Evolutionary conservation across 805 yeast species (phyloP), one percentile per base, ranked within the genome.

Genomic region (Cyberlindnera lachancei): DNA sequence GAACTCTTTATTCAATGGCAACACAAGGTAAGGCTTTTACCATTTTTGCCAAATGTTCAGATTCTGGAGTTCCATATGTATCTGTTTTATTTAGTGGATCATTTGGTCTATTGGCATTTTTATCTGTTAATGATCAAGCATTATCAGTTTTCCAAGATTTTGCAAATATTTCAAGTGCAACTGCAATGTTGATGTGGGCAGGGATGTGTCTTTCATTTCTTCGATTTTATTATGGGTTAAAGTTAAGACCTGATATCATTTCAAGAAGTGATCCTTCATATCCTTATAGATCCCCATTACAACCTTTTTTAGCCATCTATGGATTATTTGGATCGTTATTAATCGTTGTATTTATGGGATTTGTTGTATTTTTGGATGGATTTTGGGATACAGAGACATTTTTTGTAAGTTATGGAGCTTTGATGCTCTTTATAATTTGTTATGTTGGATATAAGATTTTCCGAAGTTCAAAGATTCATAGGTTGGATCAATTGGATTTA

Each of bases 181-280:
- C 88, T 1, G 88, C 87, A 1, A 70, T 85, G 33, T 56, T 86
- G 22, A 85, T 82, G 26, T 86, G 95, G 95, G 58, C 66, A 42
- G 82, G 85, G 5, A 73, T 80, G 70, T 75, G 81, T 44, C 49
- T 76, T 13, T 64, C 85, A 3, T 81, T 66, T 48, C 51, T 80
- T 23, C 56, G 88, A 33, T 80, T 79, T 47, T 75, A 69, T 53
- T 71, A 66, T 40, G 88, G 83, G 0, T 55, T 80, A 40, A 64
- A 67, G 41, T 55, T 61, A 32, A 57, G 87, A 28, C 78, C 79
- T 1, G 86, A 79, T 48, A 75, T 79, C 33, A 71, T 77, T 22
- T 64, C 72, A 28, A 62, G 87, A 44, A 68, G 74, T 42, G 82
- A 75, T 49, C 64, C 69, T 17, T 59, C 76, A 2, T 80, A 75